Evolutionary conservation across 441 rosid species (phyloP), one percentile per base, ranked within the genome.

Genomic region (Melianthus villosus): DNA sequence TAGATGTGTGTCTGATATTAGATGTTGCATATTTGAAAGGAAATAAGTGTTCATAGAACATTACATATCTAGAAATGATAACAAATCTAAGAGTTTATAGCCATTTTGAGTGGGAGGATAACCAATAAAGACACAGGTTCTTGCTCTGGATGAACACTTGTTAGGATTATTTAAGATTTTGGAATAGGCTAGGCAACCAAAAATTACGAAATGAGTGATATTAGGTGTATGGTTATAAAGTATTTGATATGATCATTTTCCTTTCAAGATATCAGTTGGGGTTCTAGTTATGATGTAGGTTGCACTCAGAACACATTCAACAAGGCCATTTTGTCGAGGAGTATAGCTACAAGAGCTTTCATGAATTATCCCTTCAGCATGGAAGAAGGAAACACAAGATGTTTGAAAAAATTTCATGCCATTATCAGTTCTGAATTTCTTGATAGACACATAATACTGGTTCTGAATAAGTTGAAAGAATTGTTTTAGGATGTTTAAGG

Each of bases 151-250:
- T 1, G 27, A 27, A 9, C 36, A 9, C 14, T 37, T 37, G 0
- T 18, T 4, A 25, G 28, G 9, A 25, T 1, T 9, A 7, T 38
- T 16, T 1, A 17, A 20, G 9, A 17, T n/a, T 6, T 3, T 34
- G 3, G 34, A 22, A 34, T 34, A 25, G 16, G n/a, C 14, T 3
- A 46, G n/a, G 4, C 40, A 48, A 29, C 39, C 30, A 20, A 20
- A 44, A 32, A 33, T 30, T 31, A 6, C 11, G 11, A 13, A 10
- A 31, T 13, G 35, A 1, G 12, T 6, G 11, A 6, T 9, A 10
- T 6, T 12, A 0, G 28, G 4, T 2, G 19, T 16, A 0, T 10
- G 20, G 0, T 10, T 4, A 7, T 34, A 14, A 4, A 44, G 18
- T 7, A 6, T 7, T n/a, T 28, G 25, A 28, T 2, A 27, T 2